Percentiles rank a stretch among this genome's conserved stretches.
phyloP scores from a whole-genome alignment of 2,329 filamentous ascomycete species.

The Colletotrichum cuscutae region DNA sequence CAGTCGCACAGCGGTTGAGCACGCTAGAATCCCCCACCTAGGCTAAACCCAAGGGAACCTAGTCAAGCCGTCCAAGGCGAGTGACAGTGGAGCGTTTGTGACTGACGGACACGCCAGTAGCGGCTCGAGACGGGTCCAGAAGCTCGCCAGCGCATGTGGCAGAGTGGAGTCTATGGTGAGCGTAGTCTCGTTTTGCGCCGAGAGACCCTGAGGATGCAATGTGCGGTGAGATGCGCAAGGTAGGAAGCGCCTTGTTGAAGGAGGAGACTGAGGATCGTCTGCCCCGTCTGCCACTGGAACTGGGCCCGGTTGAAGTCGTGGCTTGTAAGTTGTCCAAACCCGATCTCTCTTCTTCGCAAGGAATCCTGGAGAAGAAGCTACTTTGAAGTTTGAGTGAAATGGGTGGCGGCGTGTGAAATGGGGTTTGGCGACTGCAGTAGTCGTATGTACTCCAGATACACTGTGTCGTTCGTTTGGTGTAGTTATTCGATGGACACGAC shows the following conservation, averaged over 20 bases:
- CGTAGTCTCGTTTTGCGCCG: constrained; percentile 20
- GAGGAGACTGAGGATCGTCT: constrained; percentile 10
- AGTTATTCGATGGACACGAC: constrained; percentile 46
- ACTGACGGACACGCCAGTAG: constrained; percentile 29
- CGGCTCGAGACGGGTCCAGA: constrained; percentile 28
- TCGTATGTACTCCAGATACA: constrained; percentile 31
- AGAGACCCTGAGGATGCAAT: constrained; percentile 32
- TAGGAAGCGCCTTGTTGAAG: constrained; percentile 24
- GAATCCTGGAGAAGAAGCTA: constrained; percentile 2
- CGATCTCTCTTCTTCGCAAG: constrained; percentile 23
- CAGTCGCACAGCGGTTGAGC: constrained; percentile 24
- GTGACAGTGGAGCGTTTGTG: constrained; percentile 29
- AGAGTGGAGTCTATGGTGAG: constrained; percentile 26
- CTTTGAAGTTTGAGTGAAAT: background rate
- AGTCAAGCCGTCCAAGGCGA: constrained; percentile 26
- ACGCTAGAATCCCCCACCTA: constrained; percentile 29
- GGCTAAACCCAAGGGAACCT: constrained; percentile 32
- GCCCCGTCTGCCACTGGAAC: constrained; percentile 6
- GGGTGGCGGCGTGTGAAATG: constrained; percentile 16
- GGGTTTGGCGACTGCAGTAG: constrained; percentile 28
- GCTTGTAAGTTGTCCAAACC: constrained; percentile 1
- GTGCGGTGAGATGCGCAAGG: constrained; percentile 32
- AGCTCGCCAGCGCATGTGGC: constrained; percentile 32
- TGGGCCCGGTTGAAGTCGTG: constrained; percentile 27
- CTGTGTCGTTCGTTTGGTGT: constrained; percentile 37